Evolutionary conservation across 768 basidiomycete species (phyloP), one percentile per base, ranked within the genome.

Genomic region (Lactarius hengduanensis): DNA sequence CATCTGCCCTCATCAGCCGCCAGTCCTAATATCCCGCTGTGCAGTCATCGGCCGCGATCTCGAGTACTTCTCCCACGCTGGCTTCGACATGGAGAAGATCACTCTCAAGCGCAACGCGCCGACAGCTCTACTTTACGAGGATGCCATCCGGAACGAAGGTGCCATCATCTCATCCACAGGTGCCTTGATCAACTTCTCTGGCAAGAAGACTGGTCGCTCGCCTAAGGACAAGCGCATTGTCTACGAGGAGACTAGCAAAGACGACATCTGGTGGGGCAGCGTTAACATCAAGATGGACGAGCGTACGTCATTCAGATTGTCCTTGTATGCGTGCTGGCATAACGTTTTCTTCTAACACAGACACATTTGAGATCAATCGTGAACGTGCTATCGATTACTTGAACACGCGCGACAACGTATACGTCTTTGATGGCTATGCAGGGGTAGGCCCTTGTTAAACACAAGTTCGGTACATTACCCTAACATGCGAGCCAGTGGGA

Each of bases 161-260:
- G 97, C 97, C 73, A 92, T 99, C 81, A 91, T 99, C 80, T 96
- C 97, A 62, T 88, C 92, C 36, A 92, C 89, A 7, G 97, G 97
- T 61, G 95, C 97, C 22, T 82, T 99, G 73, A 99, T 99, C 88
- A 99, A 99, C 85, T 99, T 98, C 74, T 97, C 95, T 11, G 97
- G 97, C 34, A 98, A 98, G 84, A 99, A 99, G 84, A 98, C 97
- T 2, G 97, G 97, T 63, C 86, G 97, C 58, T 90, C 88, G 72
- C 97, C 97, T 61, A 99, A 98, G 77, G 97, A 99, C 86, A 99
- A 98, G 86, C 95, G 97, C 69, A 98, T 99, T 74, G 97, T 99
- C 74, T 98, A 83, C 76, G 97, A 99, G 78, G 96, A 98, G 72
- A 90, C 92, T 61, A 90, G 87, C 79, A 97, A 94, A 79, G 94